These are phyloP conservation scores for Scutellaria barbata DNA, from an alignment of 257 asterid genomes.

Conservation along the genomic window DNA sequence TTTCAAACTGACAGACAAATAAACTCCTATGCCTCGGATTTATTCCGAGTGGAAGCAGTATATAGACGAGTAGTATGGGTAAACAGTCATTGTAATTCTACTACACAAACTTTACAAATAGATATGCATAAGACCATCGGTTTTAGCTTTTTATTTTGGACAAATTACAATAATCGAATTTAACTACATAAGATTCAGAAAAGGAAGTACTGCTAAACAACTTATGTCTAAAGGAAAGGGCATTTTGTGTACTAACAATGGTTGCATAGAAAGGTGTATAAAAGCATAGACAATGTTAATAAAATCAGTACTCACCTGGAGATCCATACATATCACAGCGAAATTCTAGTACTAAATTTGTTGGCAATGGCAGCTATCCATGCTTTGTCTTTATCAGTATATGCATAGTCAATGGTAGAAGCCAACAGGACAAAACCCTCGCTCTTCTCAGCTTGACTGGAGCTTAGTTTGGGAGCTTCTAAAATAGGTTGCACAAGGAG, in stretches of 20 bases:
- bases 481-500: constrained; percentile 74
- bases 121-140: too few species aligned
- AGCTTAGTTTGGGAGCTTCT: constrained; percentile 35
- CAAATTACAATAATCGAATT: too few species aligned
- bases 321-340: constrained; percentile 26
- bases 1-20: too few species aligned
- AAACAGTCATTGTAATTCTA: too few species aligned
- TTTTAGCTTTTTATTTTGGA: too few species aligned
- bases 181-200: too few species aligned
- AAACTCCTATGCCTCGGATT: too few species aligned
- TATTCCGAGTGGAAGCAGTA: too few species aligned
- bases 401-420: constrained; percentile 70
- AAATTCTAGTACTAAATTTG: constrained; percentile 60
- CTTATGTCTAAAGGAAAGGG: too few species aligned
- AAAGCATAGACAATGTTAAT: constrained; percentile 22
- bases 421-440: constrained; percentile 78
- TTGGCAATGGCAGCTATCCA: constrained; percentile 81
- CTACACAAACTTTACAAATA: too few species aligned
- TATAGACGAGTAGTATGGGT: too few species aligned
- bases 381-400: constrained; percentile 63
- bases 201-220: too few species aligned
- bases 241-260: background rate
- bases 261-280: background rate
- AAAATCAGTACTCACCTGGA: constrained; percentile 22
- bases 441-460: constrained; percentile 40